phyloP scores from a whole-genome alignment of 2,329 filamentous ascomycete species.

The Catunica adiposa region DNA sequence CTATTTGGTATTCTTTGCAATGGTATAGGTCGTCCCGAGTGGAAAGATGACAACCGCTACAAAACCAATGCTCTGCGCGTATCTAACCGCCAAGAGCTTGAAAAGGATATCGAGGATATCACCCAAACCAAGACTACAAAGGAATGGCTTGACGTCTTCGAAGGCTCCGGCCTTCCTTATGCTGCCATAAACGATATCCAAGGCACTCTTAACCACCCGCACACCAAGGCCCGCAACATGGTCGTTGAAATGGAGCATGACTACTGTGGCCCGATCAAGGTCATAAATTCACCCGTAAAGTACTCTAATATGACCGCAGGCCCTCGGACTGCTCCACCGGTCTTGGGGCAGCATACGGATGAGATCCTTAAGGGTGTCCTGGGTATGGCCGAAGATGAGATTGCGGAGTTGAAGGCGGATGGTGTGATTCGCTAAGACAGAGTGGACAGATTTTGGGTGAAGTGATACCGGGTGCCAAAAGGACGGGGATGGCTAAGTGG shows the following conservation, averaged over 20 bases:
- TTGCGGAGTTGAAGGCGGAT: conserved; percentile 43
- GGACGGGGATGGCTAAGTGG: not conserved
- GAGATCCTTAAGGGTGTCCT: conserved; percentile 53
- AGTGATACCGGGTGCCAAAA: not conserved
- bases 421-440: conserved; percentile 43
- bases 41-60: conserved; percentile 44
- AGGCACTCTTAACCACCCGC: conserved; percentile 64
- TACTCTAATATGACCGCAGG: conserved; percentile 69
- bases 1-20: conserved; percentile 50
- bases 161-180: conserved; percentile 83
- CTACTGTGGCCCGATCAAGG: conserved; percentile 66
- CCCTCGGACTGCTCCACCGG: conserved; percentile 64
- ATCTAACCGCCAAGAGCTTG: conserved; percentile 57
- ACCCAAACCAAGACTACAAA: conserved; percentile 64
- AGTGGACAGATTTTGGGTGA: not conserved
- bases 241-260: conserved; percentile 74
- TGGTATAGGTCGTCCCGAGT: conserved; percentile 39
- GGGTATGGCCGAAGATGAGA: conserved; percentile 40
- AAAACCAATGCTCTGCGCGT: conserved; percentile 46
- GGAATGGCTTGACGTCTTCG: conserved; percentile 74
- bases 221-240: conserved; percentile 77
- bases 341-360: conserved; percentile 72
- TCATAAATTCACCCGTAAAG: conserved; percentile 91
- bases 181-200: conserved; percentile 90
- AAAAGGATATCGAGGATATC: conserved; percentile 59